A percentile compares a stretch with the other conserved stretches of the same genome.
Conservation (phyloP, 2,329 filamentous ascomycete species). For the Lachnellula willkommii region DNA sequence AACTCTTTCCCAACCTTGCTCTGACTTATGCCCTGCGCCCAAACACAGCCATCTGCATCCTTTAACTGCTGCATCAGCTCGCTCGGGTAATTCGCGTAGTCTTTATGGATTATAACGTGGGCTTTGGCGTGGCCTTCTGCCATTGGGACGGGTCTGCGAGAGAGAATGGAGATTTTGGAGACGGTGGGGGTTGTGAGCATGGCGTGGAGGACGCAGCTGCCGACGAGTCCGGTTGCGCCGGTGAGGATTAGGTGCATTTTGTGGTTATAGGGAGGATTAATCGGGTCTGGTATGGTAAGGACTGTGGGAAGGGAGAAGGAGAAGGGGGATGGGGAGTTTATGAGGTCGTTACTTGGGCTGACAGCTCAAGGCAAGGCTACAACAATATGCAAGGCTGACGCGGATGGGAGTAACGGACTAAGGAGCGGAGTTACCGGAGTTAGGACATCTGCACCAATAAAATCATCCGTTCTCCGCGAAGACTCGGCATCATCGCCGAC, state of each 20-base stretch:
- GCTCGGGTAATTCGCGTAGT: slow-evolving; percentile 57
- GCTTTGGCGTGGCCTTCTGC: slow-evolving; percentile 56
- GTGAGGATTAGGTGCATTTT: slow-evolving; percentile 61
- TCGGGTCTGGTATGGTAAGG: not conserved
- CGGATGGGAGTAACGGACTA: too few relatives aligned
- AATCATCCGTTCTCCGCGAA: too few relatives aligned
- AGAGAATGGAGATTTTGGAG: slow-evolving; percentile 63
- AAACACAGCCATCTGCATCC: slow-evolving; percentile 64
- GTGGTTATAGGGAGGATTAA: not conserved
- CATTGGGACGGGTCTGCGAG: slow-evolving; percentile 58
- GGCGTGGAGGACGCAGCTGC: slow-evolving; percentile 54
- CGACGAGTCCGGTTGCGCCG: slow-evolving; percentile 63
- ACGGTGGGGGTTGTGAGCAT: slow-evolving; percentile 51
- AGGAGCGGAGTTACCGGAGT: too few relatives aligned
- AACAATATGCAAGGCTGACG: too few relatives aligned
- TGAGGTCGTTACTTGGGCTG: too few relatives aligned
- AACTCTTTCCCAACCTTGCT: slow-evolving; percentile 54
- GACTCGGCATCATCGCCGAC: too few relatives aligned
- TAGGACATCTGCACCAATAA: too few relatives aligned
- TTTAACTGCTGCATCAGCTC: slow-evolving; percentile 54
- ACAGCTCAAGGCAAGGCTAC: too few relatives aligned
- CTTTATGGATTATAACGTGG: slow-evolving; percentile 61
- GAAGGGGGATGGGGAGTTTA: not conserved
- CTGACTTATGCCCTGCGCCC: slow-evolving; percentile 65
- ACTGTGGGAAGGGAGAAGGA: not conserved